Conservation (phyloP, 129 eudicot genomes). For the Mikania micrantha region DNA sequence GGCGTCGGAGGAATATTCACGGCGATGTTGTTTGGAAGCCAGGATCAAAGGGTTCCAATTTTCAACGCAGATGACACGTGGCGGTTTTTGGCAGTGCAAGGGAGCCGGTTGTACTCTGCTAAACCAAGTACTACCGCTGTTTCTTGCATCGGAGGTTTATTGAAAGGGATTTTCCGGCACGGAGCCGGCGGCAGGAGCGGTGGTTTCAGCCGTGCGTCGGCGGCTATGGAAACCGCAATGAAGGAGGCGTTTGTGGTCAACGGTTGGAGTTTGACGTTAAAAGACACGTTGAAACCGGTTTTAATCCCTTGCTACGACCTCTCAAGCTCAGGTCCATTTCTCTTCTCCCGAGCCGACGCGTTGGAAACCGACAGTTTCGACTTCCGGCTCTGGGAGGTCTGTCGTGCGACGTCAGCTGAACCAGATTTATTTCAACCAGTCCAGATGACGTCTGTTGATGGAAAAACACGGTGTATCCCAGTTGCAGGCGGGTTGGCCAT, state of each 20-base stretch:
- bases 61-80: slow-evolving; percentile 33
- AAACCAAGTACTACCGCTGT: neutral
- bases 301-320: slow-evolving; percentile 72
- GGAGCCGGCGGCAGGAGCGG: slow-evolving; percentile 8
- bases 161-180: neutral
- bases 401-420: slow-evolving; percentile 30
- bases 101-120: slow-evolving; percentile 26
- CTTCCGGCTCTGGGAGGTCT: slow-evolving; percentile 33
- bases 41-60: slow-evolving; percentile 10
- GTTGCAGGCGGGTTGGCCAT: slow-evolving; percentile 27
- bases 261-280: slow-evolving; percentile 23
- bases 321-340: slow-evolving; percentile 26
- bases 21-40: slow-evolving; percentile 27
- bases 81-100: slow-evolving; percentile 30
- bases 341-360: slow-evolving; percentile 38
- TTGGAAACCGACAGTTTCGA: slow-evolving; percentile 23
- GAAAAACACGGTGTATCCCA: slow-evolving; percentile 15
- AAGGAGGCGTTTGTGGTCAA: slow-evolving; percentile 22
- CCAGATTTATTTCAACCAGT: slow-evolving; percentile 20
- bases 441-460: slow-evolving; percentile 20
- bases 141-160: slow-evolving; percentile 1
- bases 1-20: slow-evolving; percentile 30
- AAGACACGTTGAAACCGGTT: slow-evolving; percentile 33
- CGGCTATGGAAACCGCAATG: slow-evolving; percentile 16
- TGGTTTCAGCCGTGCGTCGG: neutral